Conservation (phyloP, 2,329 filamentous ascomycete species). For the Colletotrichum brevisporum region DNA sequence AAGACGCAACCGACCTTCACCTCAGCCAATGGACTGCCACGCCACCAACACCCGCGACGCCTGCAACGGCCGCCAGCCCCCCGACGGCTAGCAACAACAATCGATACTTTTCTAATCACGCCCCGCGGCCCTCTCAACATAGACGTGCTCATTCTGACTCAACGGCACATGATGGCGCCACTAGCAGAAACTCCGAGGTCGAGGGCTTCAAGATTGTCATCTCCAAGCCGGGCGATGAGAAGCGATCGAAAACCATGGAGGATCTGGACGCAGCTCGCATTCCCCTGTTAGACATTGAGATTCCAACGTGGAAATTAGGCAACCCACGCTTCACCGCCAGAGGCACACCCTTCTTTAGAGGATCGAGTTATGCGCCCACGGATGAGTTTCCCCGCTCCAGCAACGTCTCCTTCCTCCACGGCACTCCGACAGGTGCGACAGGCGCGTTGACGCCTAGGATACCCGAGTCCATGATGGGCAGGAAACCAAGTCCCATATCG, state of each 20-base stretch:
- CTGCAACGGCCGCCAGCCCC: slow-evolving; percentile 43
- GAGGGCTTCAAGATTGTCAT: slow-evolving; percentile 87
- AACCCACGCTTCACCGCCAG: slow-evolving; percentile 83
- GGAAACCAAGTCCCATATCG: slow-evolving; percentile 54
- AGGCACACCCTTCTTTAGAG: slow-evolving; percentile 83
- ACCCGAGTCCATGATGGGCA: slow-evolving; percentile 48
- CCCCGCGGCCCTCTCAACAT: slow-evolving; percentile 54
- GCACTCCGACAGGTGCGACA: slow-evolving; percentile 52
- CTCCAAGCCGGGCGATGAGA: slow-evolving; percentile 75
- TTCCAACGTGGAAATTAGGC: slow-evolving; percentile 88
- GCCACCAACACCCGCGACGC: slow-evolving; percentile 46
- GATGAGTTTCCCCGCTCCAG: slow-evolving; percentile 78
- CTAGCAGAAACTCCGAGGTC: slow-evolving; percentile 68
- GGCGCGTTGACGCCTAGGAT: slow-evolving; percentile 49
- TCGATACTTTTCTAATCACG: slow-evolving; percentile 50
- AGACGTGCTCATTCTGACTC: slow-evolving; percentile 83
- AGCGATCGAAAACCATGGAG: slow-evolving; percentile 74
- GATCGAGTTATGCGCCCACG: slow-evolving; percentile 83
- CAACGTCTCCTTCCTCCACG: slow-evolving; percentile 63
- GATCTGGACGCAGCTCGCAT: slow-evolving; percentile 61
- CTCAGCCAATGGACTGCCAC: slow-evolving; percentile 61
- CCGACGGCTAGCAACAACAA: slow-evolving; percentile 53
- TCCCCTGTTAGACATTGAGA: slow-evolving; percentile 78
- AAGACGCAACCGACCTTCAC: slow-evolving; percentile 47
- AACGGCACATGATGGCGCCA: slow-evolving; percentile 75